Base-by-base conservation (phyloP, 352 stramenopile species). In the Pythium sukuiense region DNA sequence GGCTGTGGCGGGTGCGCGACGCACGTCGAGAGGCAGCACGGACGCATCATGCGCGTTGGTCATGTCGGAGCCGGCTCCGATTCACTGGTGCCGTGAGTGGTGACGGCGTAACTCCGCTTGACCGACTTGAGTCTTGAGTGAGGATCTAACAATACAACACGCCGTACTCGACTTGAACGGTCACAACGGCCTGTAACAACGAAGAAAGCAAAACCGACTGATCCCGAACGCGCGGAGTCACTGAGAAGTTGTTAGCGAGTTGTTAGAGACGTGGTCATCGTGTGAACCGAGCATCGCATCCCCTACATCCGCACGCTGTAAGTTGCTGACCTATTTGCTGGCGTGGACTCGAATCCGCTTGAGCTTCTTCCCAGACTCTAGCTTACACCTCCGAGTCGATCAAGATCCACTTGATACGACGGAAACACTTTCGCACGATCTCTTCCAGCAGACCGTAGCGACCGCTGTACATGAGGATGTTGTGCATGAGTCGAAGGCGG, bases 321-420 rank as follows among this genome's bases (percentile, higher is more conserved):
- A 27, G 24, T 37, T 52, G 24, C 49, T 55, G 49, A 39, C 49
- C 29, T 55, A 37, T 37, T 55, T 55, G 49, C 27, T 55, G 27
- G 32, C 49, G 49, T 26, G 49, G 27, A 24, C 49, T 27, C 14
- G 59, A 24, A 26, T 54, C 54, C 5, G n/a, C 18, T 14, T 46
- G 8, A 35, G 18, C n/a, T n/a, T n/a, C n/a, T n/a, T n/a, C n/a
- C n/a, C n/a, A n/a, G n/a, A n/a, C n/a, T n/a, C 9, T 6, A 9
- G 33, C 37, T 90, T 91, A 95, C 35, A 93, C 84, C 69, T 95
- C 87, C 33, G 87, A 95, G 63, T 97, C 89, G 65, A 94, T 94
- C 32, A 97, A 77, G 73, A 97, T 97, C 87, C 89, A 97, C 73
- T 95, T 96, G 74, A 97, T 94, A 65, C 89, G 88, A 62, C 86